Conservation (phyloP, 495 filamentous ascomycete species). For the Penicillium paxilli region DNA sequence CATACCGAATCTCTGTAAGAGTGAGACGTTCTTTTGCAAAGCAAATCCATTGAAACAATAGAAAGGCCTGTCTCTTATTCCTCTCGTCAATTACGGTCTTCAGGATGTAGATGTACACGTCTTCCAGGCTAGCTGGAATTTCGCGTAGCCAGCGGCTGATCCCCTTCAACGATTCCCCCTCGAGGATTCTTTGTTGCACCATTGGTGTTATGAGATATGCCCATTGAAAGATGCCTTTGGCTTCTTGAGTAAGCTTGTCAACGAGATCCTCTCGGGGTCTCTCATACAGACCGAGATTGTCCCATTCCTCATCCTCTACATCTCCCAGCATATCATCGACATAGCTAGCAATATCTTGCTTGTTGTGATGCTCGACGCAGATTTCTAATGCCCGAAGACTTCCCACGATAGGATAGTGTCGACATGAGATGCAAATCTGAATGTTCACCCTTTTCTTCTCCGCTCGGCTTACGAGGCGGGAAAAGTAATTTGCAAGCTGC, state of each 20-base stretch:
- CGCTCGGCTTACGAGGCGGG: not conserved
- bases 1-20: not conserved
- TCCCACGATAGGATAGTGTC: not conserved
- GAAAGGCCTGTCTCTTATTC: not conserved
- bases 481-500: not conserved
- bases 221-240: not conserved
- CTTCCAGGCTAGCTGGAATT: conserved; percentile 1
- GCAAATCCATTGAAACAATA: conserved; percentile 8
- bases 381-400: not conserved
- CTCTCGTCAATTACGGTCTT: not conserved
- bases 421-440: not conserved
- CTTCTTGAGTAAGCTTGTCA: not conserved
- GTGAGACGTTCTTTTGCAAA: not conserved
- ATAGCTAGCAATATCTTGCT: not conserved
- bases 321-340: not conserved
- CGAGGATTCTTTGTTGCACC: not conserved
- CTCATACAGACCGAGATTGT: not conserved
- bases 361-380: conserved; percentile 1
- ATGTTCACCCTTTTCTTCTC: not conserved
- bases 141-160: not conserved
- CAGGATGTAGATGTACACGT: conserved; percentile 4
- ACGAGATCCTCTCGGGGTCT: not conserved
- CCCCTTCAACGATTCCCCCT: not conserved
- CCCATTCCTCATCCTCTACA: not conserved
- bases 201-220: not conserved